Conservation (phyloP, 108 stramenopile genomes). For the Aurantiochytrium sp. region DNA sequence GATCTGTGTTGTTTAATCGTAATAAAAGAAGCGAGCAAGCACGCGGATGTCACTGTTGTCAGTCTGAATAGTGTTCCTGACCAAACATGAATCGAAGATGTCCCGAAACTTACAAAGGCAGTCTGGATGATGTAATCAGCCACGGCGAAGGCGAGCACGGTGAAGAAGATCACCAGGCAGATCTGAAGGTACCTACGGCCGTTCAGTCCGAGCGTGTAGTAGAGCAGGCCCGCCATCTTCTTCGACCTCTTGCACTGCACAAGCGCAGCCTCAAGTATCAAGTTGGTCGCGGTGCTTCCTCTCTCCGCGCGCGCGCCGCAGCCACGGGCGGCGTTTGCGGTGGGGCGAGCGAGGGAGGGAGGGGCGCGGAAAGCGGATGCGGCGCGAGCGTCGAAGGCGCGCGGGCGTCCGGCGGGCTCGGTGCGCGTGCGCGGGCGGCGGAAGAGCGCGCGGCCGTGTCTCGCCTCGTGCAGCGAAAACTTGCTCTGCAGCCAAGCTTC, state of each 20-base stretch:
- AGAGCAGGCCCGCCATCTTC: background rate
- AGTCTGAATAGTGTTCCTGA: background rate
- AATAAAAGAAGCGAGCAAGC: background rate
- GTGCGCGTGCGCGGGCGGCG: too few species aligned
- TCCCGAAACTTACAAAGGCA: background rate
- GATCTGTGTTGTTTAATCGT: background rate
- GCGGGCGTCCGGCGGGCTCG: too few species aligned
- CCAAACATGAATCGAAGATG: background rate
- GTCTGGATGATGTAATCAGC: background rate
- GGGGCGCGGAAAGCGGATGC: too few species aligned
- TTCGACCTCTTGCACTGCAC: background rate
- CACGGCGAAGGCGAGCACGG: background rate
- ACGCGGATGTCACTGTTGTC: background rate
- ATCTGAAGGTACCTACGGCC: background rate
- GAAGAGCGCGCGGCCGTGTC: too few species aligned
- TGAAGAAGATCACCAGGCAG: background rate
- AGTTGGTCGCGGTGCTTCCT: too few species aligned
- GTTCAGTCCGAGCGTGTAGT: constrained; percentile 2
- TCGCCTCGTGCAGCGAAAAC: too few species aligned
- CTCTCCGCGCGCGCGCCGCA: too few species aligned
- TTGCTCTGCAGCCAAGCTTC: too few species aligned
- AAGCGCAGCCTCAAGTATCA: background rate
- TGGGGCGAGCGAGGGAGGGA: too few species aligned
- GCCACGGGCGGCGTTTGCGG: too few species aligned
- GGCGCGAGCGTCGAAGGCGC: too few species aligned